phyloP scores from a whole-genome alignment of 2,329 filamentous ascomycete genomes.

The Fusarium annulatum region DNA sequence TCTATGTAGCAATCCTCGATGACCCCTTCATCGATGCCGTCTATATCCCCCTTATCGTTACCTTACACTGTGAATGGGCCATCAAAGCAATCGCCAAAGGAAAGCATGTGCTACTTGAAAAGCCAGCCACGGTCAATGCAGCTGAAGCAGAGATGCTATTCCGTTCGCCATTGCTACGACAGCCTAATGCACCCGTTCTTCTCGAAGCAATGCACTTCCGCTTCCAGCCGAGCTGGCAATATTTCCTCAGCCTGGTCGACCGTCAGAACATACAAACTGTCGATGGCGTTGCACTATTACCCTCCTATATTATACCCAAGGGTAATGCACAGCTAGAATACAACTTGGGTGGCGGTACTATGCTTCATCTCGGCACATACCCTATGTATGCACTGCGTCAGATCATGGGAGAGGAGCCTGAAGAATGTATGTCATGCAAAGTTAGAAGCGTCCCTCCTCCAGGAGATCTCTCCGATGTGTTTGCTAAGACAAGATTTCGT shows the following conservation, averaged over 20 bases:
- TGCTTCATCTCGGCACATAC: conserved; percentile 1
- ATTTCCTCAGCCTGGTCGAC: not conserved
- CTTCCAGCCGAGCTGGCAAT: not conserved
- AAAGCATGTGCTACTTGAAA: not conserved
- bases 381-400: not conserved
- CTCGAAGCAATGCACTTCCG: not conserved
- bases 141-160: not conserved
- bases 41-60: not conserved
- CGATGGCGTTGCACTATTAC: rapidly evolving
- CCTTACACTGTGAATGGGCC: not conserved
- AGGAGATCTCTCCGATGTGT: not conserved
- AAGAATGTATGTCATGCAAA: not conserved
- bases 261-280: not conserved
- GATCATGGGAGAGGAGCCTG: not conserved
- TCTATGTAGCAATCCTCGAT: not conserved
- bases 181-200: not conserved
- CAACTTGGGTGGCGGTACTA: not conserved
- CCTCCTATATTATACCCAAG: not conserved
- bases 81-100: not conserved
- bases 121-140: not conserved
- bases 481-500: not conserved
- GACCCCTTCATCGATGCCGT: not conserved
- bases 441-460: not conserved
- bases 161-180: not conserved
- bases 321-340: not conserved